phyloP scores from a whole-genome alignment of 768 basidiomycete species.

The Hypholoma fasciculare region DNA sequence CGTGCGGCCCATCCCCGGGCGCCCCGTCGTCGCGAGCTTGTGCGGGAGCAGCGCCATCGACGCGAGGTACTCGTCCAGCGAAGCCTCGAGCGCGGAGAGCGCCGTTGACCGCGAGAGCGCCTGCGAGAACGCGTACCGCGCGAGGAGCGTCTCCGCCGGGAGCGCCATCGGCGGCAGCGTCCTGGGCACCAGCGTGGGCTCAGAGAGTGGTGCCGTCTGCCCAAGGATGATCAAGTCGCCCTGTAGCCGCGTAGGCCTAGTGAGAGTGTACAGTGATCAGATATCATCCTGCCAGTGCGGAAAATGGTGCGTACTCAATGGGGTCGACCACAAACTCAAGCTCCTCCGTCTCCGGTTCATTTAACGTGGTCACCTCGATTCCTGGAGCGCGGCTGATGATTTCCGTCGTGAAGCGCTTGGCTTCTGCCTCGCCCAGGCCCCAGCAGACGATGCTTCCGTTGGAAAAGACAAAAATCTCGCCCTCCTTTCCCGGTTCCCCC shows the following conservation, averaged over 20 bases:
- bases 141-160: conserved; percentile 73
- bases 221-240: conserved; percentile 93
- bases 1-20: conserved; percentile 77
- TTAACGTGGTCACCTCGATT: conserved; percentile 64
- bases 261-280: conserved; percentile 6
- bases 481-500: conserved; percentile 55
- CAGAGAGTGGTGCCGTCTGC: conserved; percentile 58
- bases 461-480: conserved; percentile 87
- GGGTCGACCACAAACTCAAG: conserved; percentile 93
- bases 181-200: conserved; percentile 42
- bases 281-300: not conserved
- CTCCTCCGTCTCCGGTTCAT: conserved; percentile 81
- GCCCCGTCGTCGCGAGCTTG: conserved; percentile 74
- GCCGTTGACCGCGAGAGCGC: conserved; percentile 89
- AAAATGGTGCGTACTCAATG: conserved; percentile 63
- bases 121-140: conserved; percentile 90
- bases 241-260: conserved; percentile 81
- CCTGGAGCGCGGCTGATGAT: conserved; percentile 54
- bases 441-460: conserved; percentile 91
- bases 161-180: conserved; percentile 54
- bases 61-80: conserved; percentile 79
- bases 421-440: conserved; percentile 81
- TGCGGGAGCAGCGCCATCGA: conserved; percentile 82
- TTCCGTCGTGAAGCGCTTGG: conserved; percentile 62
- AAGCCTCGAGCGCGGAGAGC: conserved; percentile 82